Evolutionary conservation across 208 protist species (phyloP), one percentile per base, ranked within the genome.

Genomic region (Wallacemonas sp.): DNA sequence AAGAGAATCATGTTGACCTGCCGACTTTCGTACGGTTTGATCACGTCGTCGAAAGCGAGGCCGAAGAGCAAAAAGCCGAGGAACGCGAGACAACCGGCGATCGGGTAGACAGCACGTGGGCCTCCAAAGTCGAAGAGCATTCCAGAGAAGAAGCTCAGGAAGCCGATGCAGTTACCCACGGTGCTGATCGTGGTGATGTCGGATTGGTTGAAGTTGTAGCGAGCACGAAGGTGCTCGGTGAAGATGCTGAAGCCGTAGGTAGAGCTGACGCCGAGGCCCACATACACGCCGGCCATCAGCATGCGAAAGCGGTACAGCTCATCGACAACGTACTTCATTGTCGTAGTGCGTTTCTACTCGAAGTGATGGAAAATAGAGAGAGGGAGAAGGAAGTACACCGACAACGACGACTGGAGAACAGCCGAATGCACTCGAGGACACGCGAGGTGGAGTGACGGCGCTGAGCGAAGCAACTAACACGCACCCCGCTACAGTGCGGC

Each of bases 181-280:
- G 87, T 93, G 44, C 81, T 91, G 79, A 93, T 91, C 27, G 79
- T 93, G 17, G 81, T 93, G 72, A 93, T 91, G 44, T 91, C 81
- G 24, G 52, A 54, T 38, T 91, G 84, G 33, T 73, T 76, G 50
- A 91, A 87, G 27, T 50, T 39, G 65, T 91, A 91, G 48, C 82
- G 75, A 4, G 32, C n/a, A 36, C 61, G 58, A 36, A 93, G 71
- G 42, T 79, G 44, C 36, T 83, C 76, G 3, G 81, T 81, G 44
- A 93, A 89, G 66, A 91, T 67, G 54, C 75, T 87, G 71, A 93
- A 93, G 24, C 78, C 81, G 63, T 89, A 91, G 38, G 78, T 84
- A 42, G 81, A 89, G 57, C 81, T 89, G 66, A 89, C 78, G 42
- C 54, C 73, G 30, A 93, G 22, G 19, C 83, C 87, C 39, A 82